Evolutionary conservation across 1,284 basidiomycete genomes (phyloP), one percentile per base, ranked within the genome.

Genomic region (Melampsora americana): DNA sequence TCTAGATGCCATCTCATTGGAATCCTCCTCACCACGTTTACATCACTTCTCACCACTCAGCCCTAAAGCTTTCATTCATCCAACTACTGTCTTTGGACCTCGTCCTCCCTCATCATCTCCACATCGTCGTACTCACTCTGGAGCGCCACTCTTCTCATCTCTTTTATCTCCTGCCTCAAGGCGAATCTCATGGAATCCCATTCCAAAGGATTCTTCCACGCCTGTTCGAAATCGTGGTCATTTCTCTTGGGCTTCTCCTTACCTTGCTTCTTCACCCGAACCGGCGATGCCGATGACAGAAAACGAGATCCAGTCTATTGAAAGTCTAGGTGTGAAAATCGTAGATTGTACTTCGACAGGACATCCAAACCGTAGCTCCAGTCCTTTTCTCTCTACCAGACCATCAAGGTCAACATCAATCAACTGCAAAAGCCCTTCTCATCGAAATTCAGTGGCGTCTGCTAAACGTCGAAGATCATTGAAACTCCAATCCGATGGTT

Each of bases 251-350:
- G 60, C 32, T 20, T 30, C 59, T 44, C 28, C 44, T 46, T 32
- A 46, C 20, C 5, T 39, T 42, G 18, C 59, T 18, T 44, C 50
- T 20, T 26, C n/a, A 44, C 18, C 53, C 12, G 32, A 62, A 60
- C 53, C 56, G 16, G 5, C 32, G 18, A 26, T 20, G 18, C 20
- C n/a, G 5, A 28, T 64, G 5, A 35, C 68, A 18, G 28, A 69
- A 20, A 23, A 9, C 12, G 30, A 69, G 28, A 69, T 69, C 14
- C 28, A 61, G 30, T 30, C n/a, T 11, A 69, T 69, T 23, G 68
- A 69, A 69, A 39, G 48, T 18, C 39, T 69, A 6, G 68, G 68
- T 23, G 68, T 69, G 9, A 69, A 69, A 16, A 56, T 69, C 39
- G 59, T 71, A 44, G 60, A 70, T 14, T 35, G 53, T 46, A 20